These are phyloP conservation scores for Erodium maritimum DNA, from an alignment of 345 rosid species.

Conservation along the genomic window DNA sequence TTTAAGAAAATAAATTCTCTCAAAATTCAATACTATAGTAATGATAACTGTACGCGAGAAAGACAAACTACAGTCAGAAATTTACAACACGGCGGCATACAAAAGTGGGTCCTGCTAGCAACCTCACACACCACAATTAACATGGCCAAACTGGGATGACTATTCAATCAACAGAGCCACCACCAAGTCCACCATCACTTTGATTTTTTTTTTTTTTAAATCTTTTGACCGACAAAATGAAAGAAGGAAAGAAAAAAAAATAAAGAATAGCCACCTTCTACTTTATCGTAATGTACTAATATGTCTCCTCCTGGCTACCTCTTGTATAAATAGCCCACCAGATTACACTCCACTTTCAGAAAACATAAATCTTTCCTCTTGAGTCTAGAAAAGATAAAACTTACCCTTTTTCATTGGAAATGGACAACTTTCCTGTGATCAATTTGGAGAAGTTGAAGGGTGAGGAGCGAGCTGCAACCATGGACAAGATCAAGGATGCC, in stretches of 20 bases:
- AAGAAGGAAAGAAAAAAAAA: no score
- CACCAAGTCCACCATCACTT: neutral
- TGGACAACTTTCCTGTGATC: constrained; percentile 25
- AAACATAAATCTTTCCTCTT: neutral
- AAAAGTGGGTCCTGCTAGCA: no score
- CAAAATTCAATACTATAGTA: no score
- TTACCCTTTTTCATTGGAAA: neutral
- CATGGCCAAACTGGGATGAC: neutral
- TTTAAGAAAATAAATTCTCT: no score
- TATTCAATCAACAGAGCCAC: neutral
- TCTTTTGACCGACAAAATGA: neutral
- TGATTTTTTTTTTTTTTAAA: no score
- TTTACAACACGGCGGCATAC: no score
- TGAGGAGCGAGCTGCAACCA: constrained; percentile 34
- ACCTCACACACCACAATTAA: no score
- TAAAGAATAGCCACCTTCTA: neutral
- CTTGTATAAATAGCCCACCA: neutral
- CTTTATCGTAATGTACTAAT: neutral
- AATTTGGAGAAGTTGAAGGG: constrained; percentile 48
- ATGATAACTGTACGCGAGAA: no score
- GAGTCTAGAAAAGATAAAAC: no score
- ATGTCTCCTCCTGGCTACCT: neutral
- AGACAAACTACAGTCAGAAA: no score
- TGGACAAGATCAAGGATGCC: constrained; percentile 74
- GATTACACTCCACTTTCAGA: neutral